Conservation (phyloP, 2,329 filamentous ascomycete species). For the Phoma sp. region DNA sequence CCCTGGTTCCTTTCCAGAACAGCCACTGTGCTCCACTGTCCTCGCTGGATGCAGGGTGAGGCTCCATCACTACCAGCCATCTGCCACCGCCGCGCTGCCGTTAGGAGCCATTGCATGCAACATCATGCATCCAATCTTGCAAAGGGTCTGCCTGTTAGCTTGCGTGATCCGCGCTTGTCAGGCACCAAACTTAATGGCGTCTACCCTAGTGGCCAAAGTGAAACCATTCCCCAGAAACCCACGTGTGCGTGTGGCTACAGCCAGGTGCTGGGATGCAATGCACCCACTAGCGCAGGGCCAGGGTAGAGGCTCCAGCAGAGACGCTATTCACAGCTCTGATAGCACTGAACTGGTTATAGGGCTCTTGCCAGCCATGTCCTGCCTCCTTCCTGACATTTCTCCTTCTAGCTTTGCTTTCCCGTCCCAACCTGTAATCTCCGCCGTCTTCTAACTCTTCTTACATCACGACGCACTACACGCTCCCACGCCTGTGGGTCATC, state of each 20-base stretch:
- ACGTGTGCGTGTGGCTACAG: constrained; percentile 45
- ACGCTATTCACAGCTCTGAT: constrained; percentile 43
- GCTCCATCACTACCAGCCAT: constrained; percentile 12
- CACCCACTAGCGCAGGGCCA: constrained; percentile 34
- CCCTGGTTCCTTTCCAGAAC: constrained; percentile 31
- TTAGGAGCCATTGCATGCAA: constrained; percentile 14
- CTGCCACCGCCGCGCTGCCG: constrained; percentile 26
- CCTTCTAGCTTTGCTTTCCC: constrained; percentile 18
- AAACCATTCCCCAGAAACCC: constrained; percentile 49
- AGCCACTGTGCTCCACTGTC: constrained; percentile 11
- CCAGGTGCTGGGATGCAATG: constrained; percentile 37
- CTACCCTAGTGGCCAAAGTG: constrained; percentile 36
- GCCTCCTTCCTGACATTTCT: constrained; percentile 27
- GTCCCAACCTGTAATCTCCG: constrained; percentile 26
- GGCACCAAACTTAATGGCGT: constrained; percentile 25
- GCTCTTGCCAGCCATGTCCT: constrained; percentile 40
- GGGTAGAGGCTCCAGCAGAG: constrained; percentile 26
- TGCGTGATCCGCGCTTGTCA: constrained; percentile 25
- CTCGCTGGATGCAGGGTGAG: constrained; percentile 26
- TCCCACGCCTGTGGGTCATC: constrained; percentile 29
- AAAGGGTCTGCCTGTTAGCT: constrained; percentile 18
- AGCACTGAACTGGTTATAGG: constrained; percentile 40
- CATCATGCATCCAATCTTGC: constrained; percentile 5
- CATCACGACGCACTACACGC: constrained; percentile 18
- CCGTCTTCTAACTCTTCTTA: constrained; percentile 21